Evolutionary conservation across 192 early-diverging fungal species (phyloP).

Genomic region (Backusella westeae): DNA sequence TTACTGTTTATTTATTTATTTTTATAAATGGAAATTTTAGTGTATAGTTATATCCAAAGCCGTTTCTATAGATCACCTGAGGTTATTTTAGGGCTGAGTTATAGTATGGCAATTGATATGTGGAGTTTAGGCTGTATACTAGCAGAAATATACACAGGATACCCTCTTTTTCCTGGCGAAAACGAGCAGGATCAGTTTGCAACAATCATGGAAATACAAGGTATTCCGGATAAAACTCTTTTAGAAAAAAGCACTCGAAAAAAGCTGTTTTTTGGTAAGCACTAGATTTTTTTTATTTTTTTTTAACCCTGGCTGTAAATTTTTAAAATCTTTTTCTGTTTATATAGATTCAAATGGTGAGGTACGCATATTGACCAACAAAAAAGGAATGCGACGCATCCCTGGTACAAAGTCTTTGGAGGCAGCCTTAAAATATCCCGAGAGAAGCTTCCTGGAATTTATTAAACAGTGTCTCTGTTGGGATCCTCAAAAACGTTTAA

Average conservation of each 20-base stretch:
- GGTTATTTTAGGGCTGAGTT: conserved; percentile 84
- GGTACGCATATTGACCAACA: conserved; percentile 64
- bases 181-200: conserved; percentile 92
- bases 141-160: conserved; percentile 80
- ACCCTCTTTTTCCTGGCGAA: conserved; percentile 94
- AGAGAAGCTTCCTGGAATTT: conserved; percentile 82
- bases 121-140: conserved; percentile 94
- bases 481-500: conserved; percentile 58
- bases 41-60: conserved; percentile 94
- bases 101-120: conserved; percentile 90
- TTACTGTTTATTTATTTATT: neutral
- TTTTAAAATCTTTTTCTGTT: neutral
- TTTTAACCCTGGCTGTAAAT: neutral
- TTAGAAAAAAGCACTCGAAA: conserved; percentile 73
- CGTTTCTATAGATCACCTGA: conserved; percentile 95
- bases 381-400: conserved; percentile 79
- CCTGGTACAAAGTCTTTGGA: conserved; percentile 75
- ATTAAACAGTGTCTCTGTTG: conserved; percentile 77
- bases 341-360: conserved; percentile 42
- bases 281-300: conserved; percentile 10
- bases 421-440: conserved; percentile 65
- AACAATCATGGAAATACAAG: conserved; percentile 89
- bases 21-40: conserved; percentile 17
- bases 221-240: conserved; percentile 70
- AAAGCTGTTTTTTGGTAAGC: conserved; percentile 81